Evolutionary conservation across 768 basidiomycete genomes (phyloP).

Genomic region (Boletus subcaerulescens): DNA sequence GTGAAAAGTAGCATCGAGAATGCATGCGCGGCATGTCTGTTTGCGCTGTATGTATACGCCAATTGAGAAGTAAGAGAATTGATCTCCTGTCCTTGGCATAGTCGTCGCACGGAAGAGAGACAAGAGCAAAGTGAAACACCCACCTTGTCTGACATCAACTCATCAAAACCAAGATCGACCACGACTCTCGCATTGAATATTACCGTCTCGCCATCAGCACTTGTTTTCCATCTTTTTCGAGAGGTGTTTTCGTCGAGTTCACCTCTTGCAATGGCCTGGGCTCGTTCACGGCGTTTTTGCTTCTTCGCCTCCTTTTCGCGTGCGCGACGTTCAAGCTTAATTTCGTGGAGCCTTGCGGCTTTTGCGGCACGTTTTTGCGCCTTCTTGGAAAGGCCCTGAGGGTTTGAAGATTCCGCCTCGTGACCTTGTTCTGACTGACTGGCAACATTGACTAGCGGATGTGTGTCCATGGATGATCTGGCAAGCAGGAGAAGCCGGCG

Average conservation of each 20-base stretch:
- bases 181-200: slow-evolving; percentile 64
- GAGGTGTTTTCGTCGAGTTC: slow-evolving; percentile 36
- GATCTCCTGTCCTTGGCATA: slow-evolving; percentile 63
- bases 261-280: slow-evolving; percentile 50
- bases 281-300: slow-evolving; percentile 61
- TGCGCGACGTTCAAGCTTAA: slow-evolving; percentile 72
- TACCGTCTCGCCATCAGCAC: slow-evolving; percentile 39
- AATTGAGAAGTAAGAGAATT: slow-evolving; percentile 86
- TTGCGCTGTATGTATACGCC: slow-evolving; percentile 87
- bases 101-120: slow-evolving; percentile 10
- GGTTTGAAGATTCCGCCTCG: slow-evolving; percentile 11
- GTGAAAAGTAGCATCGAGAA: slow-evolving; percentile 77
- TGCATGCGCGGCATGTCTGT: slow-evolving; percentile 67
- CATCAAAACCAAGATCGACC: slow-evolving; percentile 89
- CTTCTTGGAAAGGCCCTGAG: slow-evolving; percentile 62
- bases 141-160: slow-evolving; percentile 92
- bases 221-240: slow-evolving; percentile 17
- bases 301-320: slow-evolving; percentile 76
- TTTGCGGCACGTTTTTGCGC: slow-evolving; percentile 76
- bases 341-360: slow-evolving; percentile 58
- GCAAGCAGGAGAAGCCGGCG: slow-evolving; percentile 7
- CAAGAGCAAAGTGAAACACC: slow-evolving; percentile 29
- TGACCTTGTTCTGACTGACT: slow-evolving; percentile 15
- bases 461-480: slow-evolving; percentile 20
- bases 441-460: slow-evolving; percentile 8